phyloP scores from a whole-genome alignment of 176 grass and related monocot genomes.

The Triticum aestivum region IWGSC_CS_RefSeq_v2.1 NC_057794.1:271842989-271843488 shows the following conservation, averaged over 20 bases:
- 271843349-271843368: neutral
- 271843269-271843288: neutral
- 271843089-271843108: slow-evolving; percentile 88
- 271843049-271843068: slow-evolving; percentile 85
- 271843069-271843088: slow-evolving; percentile 77
- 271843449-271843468: slow-evolving; percentile 19
- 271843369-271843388: neutral
- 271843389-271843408: slow-evolving; percentile 1
- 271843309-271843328: neutral
- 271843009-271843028: slow-evolving; percentile 58
- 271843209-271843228: slow-evolving; percentile 1
- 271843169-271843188: neutral
- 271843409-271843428: neutral
- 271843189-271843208: neutral
- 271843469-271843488: neutral
- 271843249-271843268: neutral
- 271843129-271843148: slow-evolving; percentile 12
- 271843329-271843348: neutral
- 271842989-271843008: slow-evolving; percentile 9
- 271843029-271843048: slow-evolving; percentile 94
- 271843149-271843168: slow-evolving; percentile 12
- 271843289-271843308: neutral
- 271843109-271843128: slow-evolving; percentile 15
- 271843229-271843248: neutral
- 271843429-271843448: slow-evolving; percentile 11